Evolutionary conservation across 257 asterid genomes (phyloP), one percentile per base, ranked within the genome.

Genomic region (Leptodermis oblonga): DNA sequence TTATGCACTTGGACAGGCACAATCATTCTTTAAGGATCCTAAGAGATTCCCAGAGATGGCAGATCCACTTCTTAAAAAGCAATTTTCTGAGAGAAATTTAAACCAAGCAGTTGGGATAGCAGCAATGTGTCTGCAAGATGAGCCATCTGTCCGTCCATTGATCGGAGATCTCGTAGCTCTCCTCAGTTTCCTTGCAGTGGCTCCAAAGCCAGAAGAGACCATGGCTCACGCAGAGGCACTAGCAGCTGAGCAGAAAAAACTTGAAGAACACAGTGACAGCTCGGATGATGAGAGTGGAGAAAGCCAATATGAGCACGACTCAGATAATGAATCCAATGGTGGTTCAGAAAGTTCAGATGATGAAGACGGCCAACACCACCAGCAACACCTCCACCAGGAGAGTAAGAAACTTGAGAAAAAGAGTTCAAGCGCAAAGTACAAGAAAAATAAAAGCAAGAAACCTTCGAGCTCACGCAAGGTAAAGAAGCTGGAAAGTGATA

Each of bases 51-150:
- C 89, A 4, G 93, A 85, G 31, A 86, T 92, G 86, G 98, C 88
- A 4, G 97, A 92, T 75, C 96, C 97, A 70, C 77, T 69, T 67
- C 85, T 92, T 0, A 71, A 76, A 59, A 79, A 72, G 7, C 69
- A 62, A 18, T 83, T 83, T 79, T 87, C 96, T 0, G 75, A 75
- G 20, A 82, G 73, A 70, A 81, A 93, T 77, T 80, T 92, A 61
- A 87, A 89, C 73, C 98, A 89, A 74, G 96, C 88, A 22, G 85
- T 92, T 4, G 96, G 96, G 48, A 87, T 89, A 43, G 90, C 93
- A 56, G 90, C 98, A 33, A 92, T 92, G 97, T 92, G 97, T 64
- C 74, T 92, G 18, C 96, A 92, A 59, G 97, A 89, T 31, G 95
- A 89, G 69, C 92, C 98, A n/a, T 74, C 84, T 4, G 92, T 85